Conservation (phyloP, 768 basidiomycete species). For the Boletus rubropictus region DNA sequence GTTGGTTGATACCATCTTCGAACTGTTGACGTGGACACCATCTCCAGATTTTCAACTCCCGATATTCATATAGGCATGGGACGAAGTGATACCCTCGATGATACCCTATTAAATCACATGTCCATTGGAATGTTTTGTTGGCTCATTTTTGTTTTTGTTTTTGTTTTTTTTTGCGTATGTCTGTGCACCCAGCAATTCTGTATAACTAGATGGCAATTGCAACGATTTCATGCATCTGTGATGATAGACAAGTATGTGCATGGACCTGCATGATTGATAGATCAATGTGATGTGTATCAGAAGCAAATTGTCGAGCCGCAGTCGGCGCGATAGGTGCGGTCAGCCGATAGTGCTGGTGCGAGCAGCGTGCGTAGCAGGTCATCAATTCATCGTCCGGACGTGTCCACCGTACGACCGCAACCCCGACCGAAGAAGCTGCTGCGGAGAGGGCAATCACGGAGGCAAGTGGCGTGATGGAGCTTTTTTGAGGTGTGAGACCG, state of each 20-base stretch:
- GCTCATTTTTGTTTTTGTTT: not conserved
- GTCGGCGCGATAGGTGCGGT: slow-evolving; percentile 4
- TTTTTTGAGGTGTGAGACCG: not conserved
- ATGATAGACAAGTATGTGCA: not conserved
- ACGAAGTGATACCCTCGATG: slow-evolving; percentile 19
- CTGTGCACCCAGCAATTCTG: not conserved
- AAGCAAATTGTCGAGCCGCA: not conserved
- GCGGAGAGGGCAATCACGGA: slow-evolving; percentile 7
- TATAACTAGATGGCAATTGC: slow-evolving; percentile 12
- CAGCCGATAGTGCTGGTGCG: slow-evolving; percentile 12
- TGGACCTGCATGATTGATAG: too few species aligned
- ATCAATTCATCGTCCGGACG: not conserved
- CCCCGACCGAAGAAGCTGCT: slow-evolving; percentile 12
- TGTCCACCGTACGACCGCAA: not conserved
- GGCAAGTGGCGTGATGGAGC: slow-evolving; percentile 1
- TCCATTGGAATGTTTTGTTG: slow-evolving; percentile 9
- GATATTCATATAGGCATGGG: slow-evolving; percentile 3
- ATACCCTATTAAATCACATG: slow-evolving; percentile 15
- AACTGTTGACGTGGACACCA: slow-evolving; percentile 7
- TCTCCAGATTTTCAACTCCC: not conserved
- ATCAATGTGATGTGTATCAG: too few species aligned
- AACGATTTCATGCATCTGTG: not conserved
- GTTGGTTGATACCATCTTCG: slow-evolving; percentile 2
- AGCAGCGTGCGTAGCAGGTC: slow-evolving; percentile 10
- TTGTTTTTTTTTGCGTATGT: not conserved